Percentiles rank a stretch among this genome's conserved stretches.
phyloP scores from a whole-genome alignment of 768 basidiomycete genomes.

The Sistotremastrum niveocremeum region DNA sequence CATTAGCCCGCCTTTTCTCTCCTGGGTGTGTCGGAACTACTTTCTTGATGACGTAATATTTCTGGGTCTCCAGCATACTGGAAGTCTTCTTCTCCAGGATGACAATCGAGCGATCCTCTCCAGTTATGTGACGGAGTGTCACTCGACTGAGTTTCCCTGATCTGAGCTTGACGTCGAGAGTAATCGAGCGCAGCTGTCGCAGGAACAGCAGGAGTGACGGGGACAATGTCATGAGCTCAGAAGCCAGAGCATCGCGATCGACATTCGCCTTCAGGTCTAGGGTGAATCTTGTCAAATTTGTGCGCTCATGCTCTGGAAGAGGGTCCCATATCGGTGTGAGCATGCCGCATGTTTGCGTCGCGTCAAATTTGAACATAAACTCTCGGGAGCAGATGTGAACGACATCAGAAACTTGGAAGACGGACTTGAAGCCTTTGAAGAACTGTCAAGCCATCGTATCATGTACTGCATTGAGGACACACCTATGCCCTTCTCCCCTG shows the following conservation, averaged over 20 bases:
- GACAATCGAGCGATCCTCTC: too few relatives aligned
- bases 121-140: too few relatives aligned
- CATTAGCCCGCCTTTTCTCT: constrained; percentile 8
- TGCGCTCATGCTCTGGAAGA: not conserved
- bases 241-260: constrained; percentile 4
- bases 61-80: not conserved
- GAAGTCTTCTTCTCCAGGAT: too few relatives aligned
- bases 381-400: constrained; percentile 12
- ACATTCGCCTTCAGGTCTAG: constrained; percentile 5
- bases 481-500: constrained; percentile 19
- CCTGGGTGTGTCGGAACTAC: constrained; percentile 1
- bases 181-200: constrained; percentile 9
- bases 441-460: not conserved
- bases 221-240: constrained; percentile 7
- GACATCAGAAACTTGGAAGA: constrained; percentile 14
- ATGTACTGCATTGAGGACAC: not conserved
- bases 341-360: constrained; percentile 11
- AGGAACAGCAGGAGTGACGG: constrained; percentile 14
- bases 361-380: constrained; percentile 13
- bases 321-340: constrained; percentile 10
- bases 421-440: constrained; percentile 14
- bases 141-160: not conserved
- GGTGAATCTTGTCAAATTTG: constrained; percentile 14
- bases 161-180: constrained; percentile 2
- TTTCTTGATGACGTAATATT: constrained; percentile 7